Evolutionary conservation across 352 stramenopile genomes (phyloP).

Genomic region (Phytophthora pisi): DNA sequence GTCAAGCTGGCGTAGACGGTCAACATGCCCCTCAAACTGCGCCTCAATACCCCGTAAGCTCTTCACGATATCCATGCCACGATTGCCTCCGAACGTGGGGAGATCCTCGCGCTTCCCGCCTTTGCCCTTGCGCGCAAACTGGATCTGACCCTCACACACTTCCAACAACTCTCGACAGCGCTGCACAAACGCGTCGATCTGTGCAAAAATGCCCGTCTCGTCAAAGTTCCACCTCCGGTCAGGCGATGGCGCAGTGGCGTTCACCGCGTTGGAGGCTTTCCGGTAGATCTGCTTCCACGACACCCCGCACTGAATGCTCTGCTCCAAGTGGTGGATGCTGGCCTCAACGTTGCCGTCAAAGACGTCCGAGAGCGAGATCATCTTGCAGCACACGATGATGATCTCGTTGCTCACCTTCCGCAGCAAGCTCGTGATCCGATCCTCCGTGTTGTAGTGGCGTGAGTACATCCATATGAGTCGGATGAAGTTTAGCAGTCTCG

Average conservation of each 20-base stretch:
- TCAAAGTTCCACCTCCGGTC: constrained; percentile 92
- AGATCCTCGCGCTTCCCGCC: constrained; percentile 65
- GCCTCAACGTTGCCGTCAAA: constrained; percentile 94
- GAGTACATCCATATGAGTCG: constrained; percentile 95
- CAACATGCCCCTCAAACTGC: constrained; percentile 92
- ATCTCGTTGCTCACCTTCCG: constrained; percentile 96
- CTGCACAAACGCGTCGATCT: constrained; percentile 97
- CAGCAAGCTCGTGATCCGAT: constrained; percentile 92
- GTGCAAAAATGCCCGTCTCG: constrained; percentile 94
- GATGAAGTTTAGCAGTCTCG: constrained; percentile 93
- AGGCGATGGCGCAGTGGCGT: constrained; percentile 46
- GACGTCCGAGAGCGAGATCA: constrained; percentile 90
- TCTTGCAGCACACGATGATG: constrained; percentile 89
- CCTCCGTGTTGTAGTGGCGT: constrained; percentile 94
- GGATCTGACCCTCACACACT: constrained; percentile 95
- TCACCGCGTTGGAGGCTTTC: constrained; percentile 64
- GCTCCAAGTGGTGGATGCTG: constrained; percentile 89
- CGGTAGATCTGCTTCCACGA: constrained; percentile 93
- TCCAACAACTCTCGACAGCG: constrained; percentile 94
- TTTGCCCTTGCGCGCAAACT: constrained; percentile 92
- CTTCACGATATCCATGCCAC: constrained; percentile 92
- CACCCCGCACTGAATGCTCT: constrained; percentile 93
- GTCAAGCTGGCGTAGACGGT: constrained; percentile 88
- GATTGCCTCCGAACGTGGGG: constrained; percentile 92
- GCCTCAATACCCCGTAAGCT: constrained; percentile 92